phyloP scores from a whole-genome alignment of 2,329 filamentous ascomycete genomes.

The Tolypocladium endophyticum region DNA sequence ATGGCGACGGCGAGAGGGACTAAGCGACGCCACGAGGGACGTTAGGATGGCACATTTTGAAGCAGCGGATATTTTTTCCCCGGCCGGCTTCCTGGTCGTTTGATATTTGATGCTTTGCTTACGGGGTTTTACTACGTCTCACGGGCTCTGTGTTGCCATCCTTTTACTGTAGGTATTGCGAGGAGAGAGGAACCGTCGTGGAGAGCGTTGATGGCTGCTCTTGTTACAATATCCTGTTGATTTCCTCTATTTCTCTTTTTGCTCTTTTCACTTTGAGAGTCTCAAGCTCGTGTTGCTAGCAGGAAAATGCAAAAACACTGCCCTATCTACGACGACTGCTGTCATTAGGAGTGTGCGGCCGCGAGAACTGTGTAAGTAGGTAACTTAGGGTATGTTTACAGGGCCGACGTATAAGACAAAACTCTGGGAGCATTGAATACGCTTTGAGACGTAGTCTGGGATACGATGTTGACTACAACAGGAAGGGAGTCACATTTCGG shows the following conservation, averaged over 20 bases:
- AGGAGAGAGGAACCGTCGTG: neutral
- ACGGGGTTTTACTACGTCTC: neutral
- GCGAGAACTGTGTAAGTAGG: neutral
- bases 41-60: neutral
- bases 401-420: neutral
- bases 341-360: neutral
- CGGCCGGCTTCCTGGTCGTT: neutral
- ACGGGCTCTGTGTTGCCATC: neutral
- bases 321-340: neutral
- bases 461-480: no score
- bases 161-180: neutral
- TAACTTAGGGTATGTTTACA: neutral
- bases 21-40: neutral
- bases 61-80: neutral
- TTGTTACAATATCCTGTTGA: slow-evolving; percentile 2
- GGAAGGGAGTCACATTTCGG: no score
- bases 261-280: slow-evolving; percentile 7
- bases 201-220: slow-evolving; percentile 1
- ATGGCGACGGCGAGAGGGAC: slow-evolving; percentile 1
- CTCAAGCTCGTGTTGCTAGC: neutral
- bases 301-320: neutral
- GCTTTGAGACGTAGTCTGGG: no score
- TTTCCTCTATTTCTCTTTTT: neutral
- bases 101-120: neutral
- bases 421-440: neutral